These are phyloP conservation scores for Pseudisothecium myosuroides DNA, from an alignment of 225 moss, liverwort and hornwort genomes.

Conservation along the genomic window DNA sequence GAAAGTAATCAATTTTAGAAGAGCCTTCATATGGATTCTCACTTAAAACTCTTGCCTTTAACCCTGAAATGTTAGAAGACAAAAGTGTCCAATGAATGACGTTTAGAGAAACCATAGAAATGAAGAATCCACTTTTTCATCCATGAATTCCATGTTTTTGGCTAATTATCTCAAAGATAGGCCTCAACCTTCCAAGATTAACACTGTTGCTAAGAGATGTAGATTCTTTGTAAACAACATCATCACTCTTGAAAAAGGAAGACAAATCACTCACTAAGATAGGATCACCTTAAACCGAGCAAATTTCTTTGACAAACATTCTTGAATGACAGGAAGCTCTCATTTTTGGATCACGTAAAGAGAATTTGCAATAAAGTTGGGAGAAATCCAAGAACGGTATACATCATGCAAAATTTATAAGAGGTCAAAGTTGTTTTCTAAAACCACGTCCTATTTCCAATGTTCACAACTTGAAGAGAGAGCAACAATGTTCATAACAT, in stretches of 20 bases:
- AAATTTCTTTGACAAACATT: neutral
- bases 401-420: neutral
- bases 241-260: neutral
- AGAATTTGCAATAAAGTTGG: neutral
- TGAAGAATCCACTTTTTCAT: neutral
- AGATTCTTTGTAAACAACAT: too few relatives aligned
- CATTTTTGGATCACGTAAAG: neutral
- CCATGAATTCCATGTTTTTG: neutral
- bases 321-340: neutral
- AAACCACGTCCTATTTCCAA: neutral
- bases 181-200: too few relatives aligned
- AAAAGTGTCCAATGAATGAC: neutral
- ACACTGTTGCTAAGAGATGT: rapidly evolving
- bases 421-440: neutral
- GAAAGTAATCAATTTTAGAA: neutral
- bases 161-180: too few relatives aligned
- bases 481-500: neutral
- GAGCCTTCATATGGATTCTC: neutral
- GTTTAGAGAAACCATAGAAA: neutral
- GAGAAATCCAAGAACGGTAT: neutral
- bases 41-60: neutral
- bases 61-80: neutral
- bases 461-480: neutral
- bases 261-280: neutral
- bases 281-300: neutral